Evolutionary conservation across 1,284 basidiomycete species (phyloP).

Genomic region (Leccinum colubrinum): DNA sequence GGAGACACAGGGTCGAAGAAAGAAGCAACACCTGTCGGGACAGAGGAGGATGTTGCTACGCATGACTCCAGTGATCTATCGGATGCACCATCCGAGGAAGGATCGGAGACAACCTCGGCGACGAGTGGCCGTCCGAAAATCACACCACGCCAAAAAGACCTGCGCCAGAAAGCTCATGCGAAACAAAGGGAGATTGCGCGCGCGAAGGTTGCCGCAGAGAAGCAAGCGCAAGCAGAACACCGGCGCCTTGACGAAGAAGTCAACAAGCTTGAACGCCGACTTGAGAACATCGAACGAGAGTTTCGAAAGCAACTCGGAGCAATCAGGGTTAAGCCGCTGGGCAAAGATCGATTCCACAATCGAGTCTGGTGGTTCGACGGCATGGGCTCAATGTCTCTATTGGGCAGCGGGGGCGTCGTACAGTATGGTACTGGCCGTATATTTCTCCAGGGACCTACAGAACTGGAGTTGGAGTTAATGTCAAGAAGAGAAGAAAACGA

Average conservation of each 20-base stretch:
- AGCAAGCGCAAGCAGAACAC: conserved; percentile 71
- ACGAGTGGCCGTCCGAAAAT: conserved; percentile 44
- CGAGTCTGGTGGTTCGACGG: conserved; percentile 99
- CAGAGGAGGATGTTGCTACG: conserved; percentile 55
- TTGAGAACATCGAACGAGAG: conserved; percentile 90
- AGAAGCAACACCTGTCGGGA: conserved; percentile 37
- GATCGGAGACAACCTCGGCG: conserved; percentile 46
- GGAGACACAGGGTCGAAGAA: conserved; percentile 62
- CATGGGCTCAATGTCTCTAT: conserved; percentile 78
- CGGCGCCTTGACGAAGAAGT: conserved; percentile 87
- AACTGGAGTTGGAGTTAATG: conserved; percentile 71
- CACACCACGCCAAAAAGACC: conserved; percentile 49
- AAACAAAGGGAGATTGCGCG: conserved; percentile 76
- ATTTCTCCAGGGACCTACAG: conserved; percentile 87
- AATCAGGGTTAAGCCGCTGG: conserved; percentile 84
- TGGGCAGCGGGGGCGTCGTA: conserved; percentile 70
- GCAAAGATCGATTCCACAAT: conserved; percentile 92
- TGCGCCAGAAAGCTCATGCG: conserved; percentile 59
- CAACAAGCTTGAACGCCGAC: conserved; percentile 70
- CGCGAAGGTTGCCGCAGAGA: conserved; percentile 69
- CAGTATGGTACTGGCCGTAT: conserved; percentile 87
- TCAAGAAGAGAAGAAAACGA: conserved; percentile 59
- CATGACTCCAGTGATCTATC: conserved; percentile 71
- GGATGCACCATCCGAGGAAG: conserved; percentile 59
- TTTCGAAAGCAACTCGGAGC: conserved; percentile 86